A percentile compares a stretch with the other conserved stretches of the same genome.
phyloP scores from a whole-genome alignment of 352 stramenopile genomes.

The Phytophthora foliorum region DNA sequence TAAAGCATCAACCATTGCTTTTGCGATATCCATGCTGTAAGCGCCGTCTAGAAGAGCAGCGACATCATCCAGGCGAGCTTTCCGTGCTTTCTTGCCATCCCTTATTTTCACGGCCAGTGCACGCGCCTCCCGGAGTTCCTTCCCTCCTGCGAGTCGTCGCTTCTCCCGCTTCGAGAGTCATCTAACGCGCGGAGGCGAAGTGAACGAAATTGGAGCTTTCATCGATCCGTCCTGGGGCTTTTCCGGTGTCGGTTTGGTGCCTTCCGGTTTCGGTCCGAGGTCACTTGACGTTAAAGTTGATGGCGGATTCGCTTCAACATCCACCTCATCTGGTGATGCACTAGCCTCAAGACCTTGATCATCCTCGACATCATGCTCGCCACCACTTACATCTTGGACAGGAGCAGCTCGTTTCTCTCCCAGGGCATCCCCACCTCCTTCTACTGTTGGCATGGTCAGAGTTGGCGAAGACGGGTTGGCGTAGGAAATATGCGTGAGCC shows the following conservation, averaged over 20 bases:
- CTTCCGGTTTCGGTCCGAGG: neutral
- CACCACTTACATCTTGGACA: too few relatives aligned
- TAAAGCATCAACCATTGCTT: neutral
- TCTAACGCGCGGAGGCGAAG: neutral
- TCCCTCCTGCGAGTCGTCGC: neutral
- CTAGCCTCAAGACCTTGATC: too few relatives aligned
- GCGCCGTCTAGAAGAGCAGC: neutral
- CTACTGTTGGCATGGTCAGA: too few relatives aligned
- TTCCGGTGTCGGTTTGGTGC: neutral
- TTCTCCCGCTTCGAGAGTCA: neutral
- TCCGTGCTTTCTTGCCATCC: neutral
- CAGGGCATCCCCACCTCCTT: too few relatives aligned
- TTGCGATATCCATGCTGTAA: conserved; percentile 8
- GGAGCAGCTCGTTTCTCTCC: too few relatives aligned
- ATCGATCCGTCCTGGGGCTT: neutral
- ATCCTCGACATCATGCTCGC: too few relatives aligned
- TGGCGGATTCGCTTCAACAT: too few relatives aligned
- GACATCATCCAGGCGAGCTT: too few relatives aligned
- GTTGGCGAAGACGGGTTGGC: too few relatives aligned
- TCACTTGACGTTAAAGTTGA: neutral
- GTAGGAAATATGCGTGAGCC: too few relatives aligned
- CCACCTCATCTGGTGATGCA: too few relatives aligned
- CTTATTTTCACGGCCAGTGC: neutral
- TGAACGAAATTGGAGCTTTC: neutral
- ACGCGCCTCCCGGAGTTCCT: neutral